A percentile compares a stretch with the other conserved stretches of the same genome.
Evolutionary conservation across 108 stramenopile species (phyloP).

Genomic region (Nitzschia sp.): DNA sequence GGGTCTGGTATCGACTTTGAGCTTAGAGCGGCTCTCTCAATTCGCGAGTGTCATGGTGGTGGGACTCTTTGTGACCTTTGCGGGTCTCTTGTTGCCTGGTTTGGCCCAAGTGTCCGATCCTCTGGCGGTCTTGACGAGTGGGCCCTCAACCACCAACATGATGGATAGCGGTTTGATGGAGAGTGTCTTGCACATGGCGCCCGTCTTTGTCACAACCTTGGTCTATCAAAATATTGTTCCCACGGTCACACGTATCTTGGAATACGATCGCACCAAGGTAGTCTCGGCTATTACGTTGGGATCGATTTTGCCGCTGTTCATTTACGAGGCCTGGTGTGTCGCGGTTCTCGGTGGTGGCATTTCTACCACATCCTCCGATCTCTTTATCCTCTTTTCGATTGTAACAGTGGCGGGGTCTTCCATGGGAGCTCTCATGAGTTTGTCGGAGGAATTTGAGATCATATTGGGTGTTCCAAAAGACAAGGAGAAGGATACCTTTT

Average conservation of each 20-base stretch:
- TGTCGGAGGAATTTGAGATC: conserved; percentile 65
- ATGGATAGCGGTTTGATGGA: conserved; percentile 14
- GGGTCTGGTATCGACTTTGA: conserved; percentile 42
- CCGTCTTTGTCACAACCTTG: conserved; percentile 54
- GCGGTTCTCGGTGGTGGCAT: conserved; percentile 64
- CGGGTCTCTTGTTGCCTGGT: conserved; percentile 57
- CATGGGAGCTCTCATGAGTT: conserved; percentile 51
- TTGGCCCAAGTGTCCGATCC: conserved; percentile 57
- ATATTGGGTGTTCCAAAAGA: conserved; percentile 65
- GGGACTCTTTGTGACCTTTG: conserved; percentile 61
- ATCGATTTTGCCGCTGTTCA: conserved; percentile 56
- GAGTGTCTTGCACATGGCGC: conserved; percentile 35
- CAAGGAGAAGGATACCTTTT: conserved; percentile 17
- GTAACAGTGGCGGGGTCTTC: conserved; percentile 59
- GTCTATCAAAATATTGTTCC: conserved; percentile 85
- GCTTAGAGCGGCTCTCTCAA: conserved; percentile 41
- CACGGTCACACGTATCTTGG: conserved; percentile 56
- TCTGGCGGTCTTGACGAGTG: conserved; percentile 38
- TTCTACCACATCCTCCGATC: conserved; percentile 29
- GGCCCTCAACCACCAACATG: conserved; percentile 17
- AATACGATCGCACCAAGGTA: conserved; percentile 64
- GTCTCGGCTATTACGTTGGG: conserved; percentile 57
- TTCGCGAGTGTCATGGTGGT: conserved; percentile 51
- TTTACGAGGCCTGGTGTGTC: conserved; percentile 76
- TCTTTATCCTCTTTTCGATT: conserved; percentile 59